Conservation (phyloP, 768 basidiomycete genomes). For the Trametes cubensis region DNA sequence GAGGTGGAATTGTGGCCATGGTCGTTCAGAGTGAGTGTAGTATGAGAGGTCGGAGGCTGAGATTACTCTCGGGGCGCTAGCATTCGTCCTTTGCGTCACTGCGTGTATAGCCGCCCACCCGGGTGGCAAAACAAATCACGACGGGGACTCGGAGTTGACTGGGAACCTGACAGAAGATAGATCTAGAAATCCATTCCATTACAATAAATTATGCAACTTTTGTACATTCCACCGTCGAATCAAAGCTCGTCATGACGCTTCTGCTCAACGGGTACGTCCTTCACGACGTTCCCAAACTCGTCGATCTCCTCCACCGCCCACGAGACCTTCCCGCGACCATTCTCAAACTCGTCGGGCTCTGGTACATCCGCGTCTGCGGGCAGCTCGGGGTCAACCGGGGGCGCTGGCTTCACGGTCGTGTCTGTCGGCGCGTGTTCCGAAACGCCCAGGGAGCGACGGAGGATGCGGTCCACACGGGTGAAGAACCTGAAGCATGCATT, state of each 20-base stretch:
- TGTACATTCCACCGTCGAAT: background rate
- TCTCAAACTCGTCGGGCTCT: conserved; percentile 33
- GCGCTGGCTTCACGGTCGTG: conserved; percentile 83
- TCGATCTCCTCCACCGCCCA: conserved; percentile 77
- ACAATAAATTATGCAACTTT: conserved; percentile 14
- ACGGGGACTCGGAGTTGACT: too few species aligned
- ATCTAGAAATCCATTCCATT: background rate
- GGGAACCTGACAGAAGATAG: too few species aligned
- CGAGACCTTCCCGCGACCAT: conserved; percentile 42
- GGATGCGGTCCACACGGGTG: conserved; percentile 82
- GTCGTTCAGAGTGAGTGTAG: too few species aligned
- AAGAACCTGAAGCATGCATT: conserved; percentile 67
- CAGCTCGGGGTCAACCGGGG: conserved; percentile 71
- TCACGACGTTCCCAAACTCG: conserved; percentile 56
- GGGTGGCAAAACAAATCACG: too few species aligned
- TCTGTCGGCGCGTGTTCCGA: conserved; percentile 84
- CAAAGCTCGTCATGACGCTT: conserved; percentile 72
- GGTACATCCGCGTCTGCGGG: conserved; percentile 41
- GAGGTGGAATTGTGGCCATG: conserved; percentile 37
- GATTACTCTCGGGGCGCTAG: too few species aligned
- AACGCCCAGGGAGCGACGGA: conserved; percentile 90
- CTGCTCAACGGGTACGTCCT: conserved; percentile 41
- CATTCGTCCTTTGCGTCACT: too few species aligned
- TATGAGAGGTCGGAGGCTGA: too few species aligned
- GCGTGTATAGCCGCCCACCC: too few species aligned